Evolutionary conservation across 2,329 filamentous ascomycete genomes (phyloP).

Genomic region (Fusarium tuaranense): DNA sequence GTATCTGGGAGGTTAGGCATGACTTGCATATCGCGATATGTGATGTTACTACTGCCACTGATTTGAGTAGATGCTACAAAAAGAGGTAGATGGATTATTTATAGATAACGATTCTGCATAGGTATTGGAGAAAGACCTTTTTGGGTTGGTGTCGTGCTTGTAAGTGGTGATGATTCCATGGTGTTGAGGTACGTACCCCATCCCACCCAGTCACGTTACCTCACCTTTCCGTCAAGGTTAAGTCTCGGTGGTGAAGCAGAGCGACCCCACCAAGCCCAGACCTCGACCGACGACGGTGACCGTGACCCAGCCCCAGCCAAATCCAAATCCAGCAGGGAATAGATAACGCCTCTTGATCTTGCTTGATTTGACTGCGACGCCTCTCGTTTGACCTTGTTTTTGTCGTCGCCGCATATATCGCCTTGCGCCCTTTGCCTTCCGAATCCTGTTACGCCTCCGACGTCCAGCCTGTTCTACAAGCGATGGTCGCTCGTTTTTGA

Average conservation of each 20-base stretch:
- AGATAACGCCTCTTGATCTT: slow-evolving; percentile 25
- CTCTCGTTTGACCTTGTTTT: neutral
- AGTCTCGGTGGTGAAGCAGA: neutral
- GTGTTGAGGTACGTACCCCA: slow-evolving; percentile 23
- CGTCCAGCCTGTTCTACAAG: slow-evolving; percentile 14
- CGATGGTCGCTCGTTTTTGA: slow-evolving; percentile 47
- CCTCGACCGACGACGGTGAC: slow-evolving; percentile 15
- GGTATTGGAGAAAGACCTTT: neutral
- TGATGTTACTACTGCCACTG: neutral
- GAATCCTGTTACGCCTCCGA: slow-evolving; percentile 4
- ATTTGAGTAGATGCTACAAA: neutral
- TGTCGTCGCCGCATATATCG: neutral
- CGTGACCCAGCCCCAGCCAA: slow-evolving; percentile 10
- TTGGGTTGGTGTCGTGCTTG: neutral
- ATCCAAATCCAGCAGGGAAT: slow-evolving; percentile 23
- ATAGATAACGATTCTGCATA: slow-evolving; percentile 6
- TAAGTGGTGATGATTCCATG: slow-evolving; percentile 12
- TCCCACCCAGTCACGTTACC: slow-evolving; percentile 41
- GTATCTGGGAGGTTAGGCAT: slow-evolving; percentile 14
- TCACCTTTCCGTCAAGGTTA: slow-evolving; percentile 11
- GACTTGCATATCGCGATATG: slow-evolving; percentile 1
- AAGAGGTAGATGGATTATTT: slow-evolving; percentile 7
- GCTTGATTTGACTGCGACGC: slow-evolving; percentile 7
- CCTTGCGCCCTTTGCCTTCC: neutral
- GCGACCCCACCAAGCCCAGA: slow-evolving; percentile 37